These are phyloP conservation scores for Paxillus rubicundulus DNA, from an alignment of 768 basidiomycete species.

Conservation along the genomic window DNA sequence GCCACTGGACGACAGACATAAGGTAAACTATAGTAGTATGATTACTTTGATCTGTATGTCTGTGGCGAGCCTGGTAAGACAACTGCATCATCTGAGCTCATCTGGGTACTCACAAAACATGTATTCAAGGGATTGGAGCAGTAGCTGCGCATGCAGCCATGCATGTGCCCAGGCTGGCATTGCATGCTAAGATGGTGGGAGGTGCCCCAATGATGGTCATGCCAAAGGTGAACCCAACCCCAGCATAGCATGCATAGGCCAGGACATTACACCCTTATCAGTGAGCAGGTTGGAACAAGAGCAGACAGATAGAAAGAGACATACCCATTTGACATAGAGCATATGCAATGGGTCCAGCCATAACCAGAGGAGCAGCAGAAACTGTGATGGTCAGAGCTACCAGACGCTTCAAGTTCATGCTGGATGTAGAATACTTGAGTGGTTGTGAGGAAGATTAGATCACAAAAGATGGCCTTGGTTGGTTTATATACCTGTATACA, in stretches of 20 bases:
- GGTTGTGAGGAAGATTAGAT: not conserved
- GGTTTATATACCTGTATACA: not conserved
- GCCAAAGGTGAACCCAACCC: slow-evolving; percentile 24
- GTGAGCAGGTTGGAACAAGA: not conserved
- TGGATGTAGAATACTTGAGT: not conserved
- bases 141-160: slow-evolving; percentile 24
- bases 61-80: too few relatives aligned
- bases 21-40: too few relatives aligned
- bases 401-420: slow-evolving; percentile 27
- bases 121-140: slow-evolving; percentile 23
- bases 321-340: slow-evolving; percentile 25
- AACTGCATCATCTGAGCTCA: not conserved
- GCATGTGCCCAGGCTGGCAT: slow-evolving; percentile 20
- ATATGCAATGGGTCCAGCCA: slow-evolving; percentile 21
- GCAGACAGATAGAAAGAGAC: not conserved
- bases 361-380: slow-evolving; percentile 6
- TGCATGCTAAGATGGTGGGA: slow-evolving; percentile 22
- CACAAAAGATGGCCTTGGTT: not conserved
- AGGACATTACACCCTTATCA: slow-evolving; percentile 24
- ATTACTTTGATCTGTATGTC: too few relatives aligned
- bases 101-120: not conserved
- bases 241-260: slow-evolving; percentile 20
- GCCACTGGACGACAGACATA: too few relatives aligned
- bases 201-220: slow-evolving; percentile 18
- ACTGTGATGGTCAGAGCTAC: slow-evolving; percentile 17